Evolutionary conservation across 495 filamentous ascomycete genomes (phyloP), one percentile per base, ranked within the genome.

Genomic region (Trichoderma gamsii): DNA sequence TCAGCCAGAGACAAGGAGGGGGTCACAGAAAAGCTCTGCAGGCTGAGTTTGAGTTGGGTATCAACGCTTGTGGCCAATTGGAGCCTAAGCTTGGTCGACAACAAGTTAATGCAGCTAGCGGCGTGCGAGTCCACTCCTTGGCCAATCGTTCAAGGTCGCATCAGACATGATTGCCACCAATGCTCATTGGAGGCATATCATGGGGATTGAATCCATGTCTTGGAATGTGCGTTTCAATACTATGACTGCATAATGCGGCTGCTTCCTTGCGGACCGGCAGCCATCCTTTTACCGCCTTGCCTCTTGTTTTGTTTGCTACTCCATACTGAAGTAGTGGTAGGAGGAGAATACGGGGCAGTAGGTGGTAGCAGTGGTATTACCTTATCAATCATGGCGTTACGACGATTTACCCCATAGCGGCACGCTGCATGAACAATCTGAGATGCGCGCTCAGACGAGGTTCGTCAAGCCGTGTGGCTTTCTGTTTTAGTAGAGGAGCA

Each of bases 21-120:
- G 23, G 56, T 5, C 56, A 7, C 23, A 61, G 16, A 21, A 56
- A 61, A 27, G 27, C 9, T 27, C 56, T 32, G 56, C 56, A 18
- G 4, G 56, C 27, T 61, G 56, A 29, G 56, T 7, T 7, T 7
- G 21, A 18, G 69, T 78, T 69, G 76, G 76, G 76, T 76, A 78
- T 70, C 76, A 78, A 78, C 74, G 75, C 76, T 63, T 77, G 49
- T 69, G 6, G 16, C 23, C 23, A 29, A 66, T 65, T n/a, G 51
- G 46, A 72, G 69, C 74, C 76, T 72, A 73, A 76, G 35, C 69
- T 67, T 70, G 5, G 52, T 64, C 65, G 41, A 66, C 71, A 71
- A 63, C 49, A 38, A 64, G 13, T 44, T 63, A 35, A 21, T 61
- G 56, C 56, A 61, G 35, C 56, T 61, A 61, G 56, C 56, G 56